phyloP scores from a whole-genome alignment of 352 stramenopile genomes.

The Pythium angustatum region DNA sequence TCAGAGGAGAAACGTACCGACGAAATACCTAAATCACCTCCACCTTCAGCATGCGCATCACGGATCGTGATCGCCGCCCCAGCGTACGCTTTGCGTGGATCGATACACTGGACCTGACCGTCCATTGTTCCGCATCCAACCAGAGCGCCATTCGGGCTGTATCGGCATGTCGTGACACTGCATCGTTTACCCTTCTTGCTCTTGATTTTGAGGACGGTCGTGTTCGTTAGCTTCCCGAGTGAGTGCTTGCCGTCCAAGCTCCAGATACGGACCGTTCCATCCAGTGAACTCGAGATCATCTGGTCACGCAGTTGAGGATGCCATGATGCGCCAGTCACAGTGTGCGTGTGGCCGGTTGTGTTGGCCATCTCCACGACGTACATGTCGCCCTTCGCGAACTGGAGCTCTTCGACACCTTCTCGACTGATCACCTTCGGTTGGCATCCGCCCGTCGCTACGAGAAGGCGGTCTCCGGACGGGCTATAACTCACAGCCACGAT shows the following conservation, averaged over 20 bases:
- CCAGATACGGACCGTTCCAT: conserved; percentile 82
- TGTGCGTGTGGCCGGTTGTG: conserved; percentile 82
- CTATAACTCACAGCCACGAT: conserved; percentile 81
- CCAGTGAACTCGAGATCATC: conserved; percentile 81
- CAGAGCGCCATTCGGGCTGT: conserved; percentile 60
- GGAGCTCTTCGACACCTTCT: conserved; percentile 77
- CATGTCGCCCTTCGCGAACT: conserved; percentile 86
- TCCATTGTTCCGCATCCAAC: conserved; percentile 76
- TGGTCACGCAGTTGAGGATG: conserved; percentile 65
- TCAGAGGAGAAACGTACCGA: conserved; percentile 77
- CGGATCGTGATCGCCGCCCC: conserved; percentile 59
- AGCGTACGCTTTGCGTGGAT: conserved; percentile 71
- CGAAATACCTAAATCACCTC: conserved; percentile 69
- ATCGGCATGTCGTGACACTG: conserved; percentile 74
- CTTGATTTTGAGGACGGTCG: conserved; percentile 83
- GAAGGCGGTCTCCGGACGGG: conserved; percentile 69
- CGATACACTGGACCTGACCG: conserved; percentile 74
- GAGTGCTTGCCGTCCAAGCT: conserved; percentile 63
- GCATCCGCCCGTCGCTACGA: conserved; percentile 69
- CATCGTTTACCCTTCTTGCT: conserved; percentile 70
- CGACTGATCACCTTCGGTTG: conserved; percentile 77
- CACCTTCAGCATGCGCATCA: conserved; percentile 72
- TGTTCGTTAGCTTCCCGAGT: conserved; percentile 81
- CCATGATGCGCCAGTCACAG: conserved; percentile 68
- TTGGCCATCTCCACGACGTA: conserved; percentile 87